phyloP scores from a whole-genome alignment of 192 early-diverging fungal genomes.

The Coemansia sp. region DNA sequence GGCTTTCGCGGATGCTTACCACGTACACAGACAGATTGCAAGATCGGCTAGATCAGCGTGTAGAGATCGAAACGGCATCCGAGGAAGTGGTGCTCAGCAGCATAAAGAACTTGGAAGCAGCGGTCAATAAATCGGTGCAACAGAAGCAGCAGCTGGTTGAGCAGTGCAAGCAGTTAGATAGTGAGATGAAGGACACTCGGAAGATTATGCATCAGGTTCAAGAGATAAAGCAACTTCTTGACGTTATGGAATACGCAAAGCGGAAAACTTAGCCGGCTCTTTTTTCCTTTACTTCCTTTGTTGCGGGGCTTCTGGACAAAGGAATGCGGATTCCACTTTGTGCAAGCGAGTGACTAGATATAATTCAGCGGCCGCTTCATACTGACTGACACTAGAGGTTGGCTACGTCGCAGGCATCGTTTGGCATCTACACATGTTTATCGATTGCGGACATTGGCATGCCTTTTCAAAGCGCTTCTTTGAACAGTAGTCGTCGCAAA shows the following conservation, averaged over 20 bases:
- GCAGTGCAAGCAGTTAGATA: slow-evolving; percentile 31
- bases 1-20: slow-evolving; percentile 51
- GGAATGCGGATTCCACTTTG: neutral
- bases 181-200: slow-evolving; percentile 25
- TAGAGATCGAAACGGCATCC: slow-evolving; percentile 33
- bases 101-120: slow-evolving; percentile 27
- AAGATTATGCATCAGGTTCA: slow-evolving; percentile 15
- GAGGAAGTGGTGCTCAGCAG: slow-evolving; percentile 31
- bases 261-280: slow-evolving; percentile 16
- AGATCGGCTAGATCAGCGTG: slow-evolving; percentile 41
- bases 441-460: no score
- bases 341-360: no score
- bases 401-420: no score
- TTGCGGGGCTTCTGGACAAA: neutral
- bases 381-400: no score
- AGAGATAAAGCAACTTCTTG: slow-evolving; percentile 46
- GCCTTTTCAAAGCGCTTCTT: no score
- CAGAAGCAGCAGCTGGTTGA: slow-evolving; percentile 30
- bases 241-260: slow-evolving; percentile 48
- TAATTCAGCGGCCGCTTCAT: no score
- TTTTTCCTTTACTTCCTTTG: neutral
- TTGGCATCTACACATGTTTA: no score
- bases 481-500: no score
- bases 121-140: slow-evolving; percentile 16
- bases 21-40: slow-evolving; percentile 52